Conservation (phyloP, 352 stramenopile species). For the Phytopythium litorale region DNA sequence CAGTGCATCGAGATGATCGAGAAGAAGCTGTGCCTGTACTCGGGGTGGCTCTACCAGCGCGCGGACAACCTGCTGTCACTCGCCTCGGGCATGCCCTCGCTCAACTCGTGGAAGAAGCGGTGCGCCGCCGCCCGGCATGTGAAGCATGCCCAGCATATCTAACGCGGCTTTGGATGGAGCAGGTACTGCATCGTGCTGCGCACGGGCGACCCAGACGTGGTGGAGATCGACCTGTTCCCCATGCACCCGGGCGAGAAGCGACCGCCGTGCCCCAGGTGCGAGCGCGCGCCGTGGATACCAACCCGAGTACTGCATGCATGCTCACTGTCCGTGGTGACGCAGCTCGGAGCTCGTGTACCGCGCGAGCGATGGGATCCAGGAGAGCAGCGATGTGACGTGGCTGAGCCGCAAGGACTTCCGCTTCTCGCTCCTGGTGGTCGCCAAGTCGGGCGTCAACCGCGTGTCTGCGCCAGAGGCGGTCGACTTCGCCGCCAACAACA, state of each 20-base stretch:
- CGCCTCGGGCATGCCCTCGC: slow-evolving; percentile 56
- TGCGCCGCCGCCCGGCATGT: slow-evolving; percentile 12
- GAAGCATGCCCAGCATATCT: no score
- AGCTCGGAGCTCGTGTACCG: slow-evolving; percentile 64
- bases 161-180: neutral
- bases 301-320: neutral
- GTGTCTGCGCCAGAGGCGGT: slow-evolving; percentile 53
- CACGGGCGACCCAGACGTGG: slow-evolving; percentile 41
- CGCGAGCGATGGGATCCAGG: slow-evolving; percentile 49
- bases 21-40: slow-evolving; percentile 83
- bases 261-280: slow-evolving; percentile 53
- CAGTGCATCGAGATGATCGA: slow-evolving; percentile 78
- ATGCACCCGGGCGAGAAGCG: slow-evolving; percentile 75
- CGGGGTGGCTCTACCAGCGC: slow-evolving; percentile 78
- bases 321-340: neutral
- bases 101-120: slow-evolving; percentile 85
- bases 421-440: slow-evolving; percentile 54
- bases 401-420: slow-evolving; percentile 67
- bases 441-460: slow-evolving; percentile 60
- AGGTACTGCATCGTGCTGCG: slow-evolving; percentile 79
- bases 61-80: slow-evolving; percentile 79
- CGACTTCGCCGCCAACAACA: slow-evolving; percentile 59
- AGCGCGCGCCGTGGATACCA: neutral
- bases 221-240: slow-evolving; percentile 81
- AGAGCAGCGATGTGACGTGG: slow-evolving; percentile 54